Conservation (phyloP, 2,329 filamentous ascomycete species). For the Boeremia exigua region DNA sequence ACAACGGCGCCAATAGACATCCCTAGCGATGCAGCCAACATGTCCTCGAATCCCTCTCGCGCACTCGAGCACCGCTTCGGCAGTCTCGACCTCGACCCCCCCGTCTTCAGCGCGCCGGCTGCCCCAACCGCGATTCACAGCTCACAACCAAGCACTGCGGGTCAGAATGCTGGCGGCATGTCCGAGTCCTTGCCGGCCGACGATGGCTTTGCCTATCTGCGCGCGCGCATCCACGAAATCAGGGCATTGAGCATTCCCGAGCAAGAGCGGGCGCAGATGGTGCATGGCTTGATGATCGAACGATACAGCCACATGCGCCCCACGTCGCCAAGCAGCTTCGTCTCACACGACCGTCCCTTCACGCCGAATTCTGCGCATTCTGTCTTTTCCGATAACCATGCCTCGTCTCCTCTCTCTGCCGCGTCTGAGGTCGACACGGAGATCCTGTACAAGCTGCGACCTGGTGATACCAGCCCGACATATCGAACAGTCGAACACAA, state of each 20-base stretch:
- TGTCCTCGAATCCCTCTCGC: slow-evolving; percentile 42
- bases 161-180: slow-evolving; percentile 38
- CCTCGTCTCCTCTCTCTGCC: slow-evolving; percentile 44
- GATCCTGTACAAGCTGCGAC: slow-evolving; percentile 44
- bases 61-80: slow-evolving; percentile 37
- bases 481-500: slow-evolving; percentile 31
- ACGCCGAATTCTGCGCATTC: slow-evolving; percentile 47
- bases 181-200: slow-evolving; percentile 54
- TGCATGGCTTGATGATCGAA: slow-evolving; percentile 58
- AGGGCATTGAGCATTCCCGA: slow-evolving; percentile 51
- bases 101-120: slow-evolving; percentile 32
- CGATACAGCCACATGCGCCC: slow-evolving; percentile 51
- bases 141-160: slow-evolving; percentile 9
- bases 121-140: slow-evolving; percentile 19
- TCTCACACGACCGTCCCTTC: slow-evolving; percentile 47
- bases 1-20: slow-evolving; percentile 34
- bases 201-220: slow-evolving; percentile 57
- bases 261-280: slow-evolving; percentile 57
- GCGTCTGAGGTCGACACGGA: slow-evolving; percentile 42
- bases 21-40: slow-evolving; percentile 23
- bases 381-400: slow-evolving; percentile 41
- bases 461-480: slow-evolving; percentile 41
- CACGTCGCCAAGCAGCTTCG: slow-evolving; percentile 47
- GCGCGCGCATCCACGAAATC: slow-evolving; percentile 57
- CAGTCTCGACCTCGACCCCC: slow-evolving; percentile 31